A percentile compares a stretch with the other conserved stretches of the same genome.
phyloP scores from a whole-genome alignment of 257 asterid genomes.

The Plantago major region DNA sequence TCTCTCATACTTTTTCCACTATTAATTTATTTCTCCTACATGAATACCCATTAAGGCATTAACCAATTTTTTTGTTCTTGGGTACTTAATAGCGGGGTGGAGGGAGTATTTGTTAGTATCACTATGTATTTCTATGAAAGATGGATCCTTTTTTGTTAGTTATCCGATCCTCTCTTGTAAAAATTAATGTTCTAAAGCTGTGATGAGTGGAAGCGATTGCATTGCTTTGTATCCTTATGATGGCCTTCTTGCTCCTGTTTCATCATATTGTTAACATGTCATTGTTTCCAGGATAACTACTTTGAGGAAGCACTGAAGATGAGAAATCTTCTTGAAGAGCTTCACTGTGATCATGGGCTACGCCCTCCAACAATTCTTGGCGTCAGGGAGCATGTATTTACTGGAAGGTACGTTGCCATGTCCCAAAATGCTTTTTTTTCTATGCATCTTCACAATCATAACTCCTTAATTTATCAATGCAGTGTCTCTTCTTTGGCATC shows the following conservation, averaged over 20 bases:
- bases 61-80: too few relatives aligned
- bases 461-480: conserved; percentile 34
- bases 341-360: conserved; percentile 73
- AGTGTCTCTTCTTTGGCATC: conserved; percentile 98
- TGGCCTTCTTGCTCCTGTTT: background rate
- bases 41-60: too few relatives aligned
- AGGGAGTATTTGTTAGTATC: too few relatives aligned
- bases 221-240: too few relatives aligned
- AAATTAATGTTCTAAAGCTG: too few relatives aligned
- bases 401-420: conserved; percentile 72
- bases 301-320: conserved; percentile 98
- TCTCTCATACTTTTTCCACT: too few relatives aligned
- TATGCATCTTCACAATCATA: conserved; percentile 14
- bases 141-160: too few relatives aligned
- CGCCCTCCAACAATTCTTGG: conserved; percentile 91
- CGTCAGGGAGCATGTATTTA: conserved; percentile 95
- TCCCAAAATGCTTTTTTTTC: background rate
- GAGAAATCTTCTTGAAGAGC: conserved; percentile 96
- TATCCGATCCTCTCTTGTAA: too few relatives aligned
- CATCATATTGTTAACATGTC: background rate
- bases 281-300: conserved; percentile 68
- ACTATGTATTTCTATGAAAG: too few relatives aligned
- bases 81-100: too few relatives aligned
- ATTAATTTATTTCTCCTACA: too few relatives aligned
- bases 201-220: too few relatives aligned